These are phyloP conservation scores for Plasmodium cynomolgi DNA, from an alignment of 169 alveolate species.

Conservation along the genomic window DNA sequence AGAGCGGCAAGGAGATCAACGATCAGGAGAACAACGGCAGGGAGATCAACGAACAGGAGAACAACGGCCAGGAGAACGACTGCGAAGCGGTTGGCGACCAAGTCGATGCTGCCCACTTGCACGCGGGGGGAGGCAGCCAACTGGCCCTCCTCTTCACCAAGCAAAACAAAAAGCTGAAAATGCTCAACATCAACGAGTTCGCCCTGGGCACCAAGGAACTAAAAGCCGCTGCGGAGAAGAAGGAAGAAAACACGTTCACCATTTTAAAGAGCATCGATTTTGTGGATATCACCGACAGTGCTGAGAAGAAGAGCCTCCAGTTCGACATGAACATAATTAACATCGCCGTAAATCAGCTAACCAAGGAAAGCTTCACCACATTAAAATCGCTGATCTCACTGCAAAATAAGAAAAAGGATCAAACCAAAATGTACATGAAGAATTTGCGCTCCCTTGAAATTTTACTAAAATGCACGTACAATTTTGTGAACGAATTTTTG, in stretches of 20 bases:
- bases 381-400: background rate
- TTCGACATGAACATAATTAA: conserved; percentile 45
- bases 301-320: background rate
- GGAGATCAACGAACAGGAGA: background rate
- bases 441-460: background rate
- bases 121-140: background rate
- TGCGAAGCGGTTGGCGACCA: background rate
- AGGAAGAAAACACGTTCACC: conserved; percentile 18
- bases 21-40: background rate
- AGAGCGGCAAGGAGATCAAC: background rate
- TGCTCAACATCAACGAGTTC: conserved; percentile 25
- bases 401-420: conserved; percentile 15
- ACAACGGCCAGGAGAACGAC: too few relatives aligned
- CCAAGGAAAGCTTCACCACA: conserved; percentile 12
- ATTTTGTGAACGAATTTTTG: conserved; percentile 21
- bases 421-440: background rate
- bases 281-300: background rate
- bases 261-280: conserved; percentile 29
- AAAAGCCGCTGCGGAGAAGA: background rate
- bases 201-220: background rate
- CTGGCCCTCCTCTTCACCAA: conserved; percentile 5
- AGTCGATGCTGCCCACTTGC: background rate
- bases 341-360: conserved; percentile 19
- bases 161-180: conserved; percentile 10
- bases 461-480: conserved; percentile 10